phyloP scores from a whole-genome alignment of 2,329 filamentous ascomycete genomes.

The Nemania sp. region DNA sequence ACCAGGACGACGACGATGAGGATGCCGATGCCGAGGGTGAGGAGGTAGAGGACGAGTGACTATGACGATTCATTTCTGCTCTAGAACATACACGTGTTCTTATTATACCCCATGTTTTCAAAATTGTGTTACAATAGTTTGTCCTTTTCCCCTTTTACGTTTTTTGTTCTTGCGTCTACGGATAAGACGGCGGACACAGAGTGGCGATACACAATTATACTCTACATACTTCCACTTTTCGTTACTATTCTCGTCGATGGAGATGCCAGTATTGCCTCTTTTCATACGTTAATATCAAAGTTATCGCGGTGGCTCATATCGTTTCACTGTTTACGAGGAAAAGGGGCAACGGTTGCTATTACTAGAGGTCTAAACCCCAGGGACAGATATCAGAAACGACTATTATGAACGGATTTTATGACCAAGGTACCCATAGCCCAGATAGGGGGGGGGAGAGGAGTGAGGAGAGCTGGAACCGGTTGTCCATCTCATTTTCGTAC shows the following conservation, averaged over 20 bases:
- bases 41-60: constrained; percentile 38
- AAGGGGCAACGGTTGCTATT: not conserved
- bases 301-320: too few relatives aligned
- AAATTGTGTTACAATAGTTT: constrained; percentile 6
- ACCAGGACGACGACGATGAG: constrained; percentile 24
- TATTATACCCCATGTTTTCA: constrained; percentile 12
- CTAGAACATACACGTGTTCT: not conserved
- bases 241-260: not conserved
- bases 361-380: not conserved
- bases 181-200: constrained; percentile 10
- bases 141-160: not conserved
- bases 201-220: not conserved
- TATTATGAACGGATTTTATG: constrained; percentile 7
- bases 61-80: not conserved
- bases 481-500: too few relatives aligned
- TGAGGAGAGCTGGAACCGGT: too few relatives aligned
- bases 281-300: constrained; percentile 2
- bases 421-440: not conserved
- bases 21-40: constrained; percentile 41
- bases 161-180: constrained; percentile 5
- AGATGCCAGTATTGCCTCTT: not conserved
- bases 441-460: constrained; percentile 6
- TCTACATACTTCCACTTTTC: not conserved
- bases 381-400: not conserved
- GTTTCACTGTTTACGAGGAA: not conserved